These are phyloP conservation scores for Salix brachista DNA, from an alignment of 345 rosid genomes.

Conservation along the genomic window DNA sequence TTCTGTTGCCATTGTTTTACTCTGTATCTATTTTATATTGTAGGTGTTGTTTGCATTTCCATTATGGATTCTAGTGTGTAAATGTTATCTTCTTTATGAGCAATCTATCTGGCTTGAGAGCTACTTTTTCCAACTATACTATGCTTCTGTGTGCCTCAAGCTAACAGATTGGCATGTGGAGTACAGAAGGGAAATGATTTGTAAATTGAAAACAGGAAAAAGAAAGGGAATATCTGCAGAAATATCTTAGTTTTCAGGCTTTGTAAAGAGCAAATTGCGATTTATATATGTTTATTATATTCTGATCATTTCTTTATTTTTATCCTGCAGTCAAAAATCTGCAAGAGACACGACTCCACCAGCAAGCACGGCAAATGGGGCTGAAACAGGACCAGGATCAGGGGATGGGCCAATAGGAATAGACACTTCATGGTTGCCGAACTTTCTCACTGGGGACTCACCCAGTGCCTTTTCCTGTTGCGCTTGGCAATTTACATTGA, in stretches of 20 bases:
- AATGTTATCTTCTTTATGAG: slow-evolving; percentile 13
- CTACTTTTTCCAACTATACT: background rate
- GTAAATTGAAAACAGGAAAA: background rate
- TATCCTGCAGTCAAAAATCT: slow-evolving; percentile 48
- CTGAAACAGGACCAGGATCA: slow-evolving; percentile 28
- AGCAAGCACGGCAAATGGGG: slow-evolving; percentile 17
- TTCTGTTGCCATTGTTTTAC: background rate
- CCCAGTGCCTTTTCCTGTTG: slow-evolving; percentile 15
- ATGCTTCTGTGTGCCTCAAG: slow-evolving; percentile 19
- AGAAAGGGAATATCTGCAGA: too few relatives aligned
- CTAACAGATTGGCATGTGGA: slow-evolving; percentile 8
- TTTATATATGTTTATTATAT: background rate
- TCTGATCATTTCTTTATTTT: background rate
- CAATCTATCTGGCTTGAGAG: slow-evolving; percentile 18
- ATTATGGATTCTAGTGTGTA: slow-evolving; percentile 12
- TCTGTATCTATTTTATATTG: background rate
- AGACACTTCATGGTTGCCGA: slow-evolving; percentile 43
- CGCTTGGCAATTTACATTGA: slow-evolving; percentile 10
- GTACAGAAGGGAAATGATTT: slow-evolving; percentile 1
- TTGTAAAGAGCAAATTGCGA: background rate
- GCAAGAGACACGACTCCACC: slow-evolving; percentile 31
- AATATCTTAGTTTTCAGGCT: background rate
- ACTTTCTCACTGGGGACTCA: slow-evolving; percentile 38
- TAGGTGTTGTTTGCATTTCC: background rate
- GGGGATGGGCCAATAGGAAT: slow-evolving; percentile 20